phyloP scores from a whole-genome alignment of 2,329 filamentous ascomycete genomes.

The Ustulina deusta region DNA sequence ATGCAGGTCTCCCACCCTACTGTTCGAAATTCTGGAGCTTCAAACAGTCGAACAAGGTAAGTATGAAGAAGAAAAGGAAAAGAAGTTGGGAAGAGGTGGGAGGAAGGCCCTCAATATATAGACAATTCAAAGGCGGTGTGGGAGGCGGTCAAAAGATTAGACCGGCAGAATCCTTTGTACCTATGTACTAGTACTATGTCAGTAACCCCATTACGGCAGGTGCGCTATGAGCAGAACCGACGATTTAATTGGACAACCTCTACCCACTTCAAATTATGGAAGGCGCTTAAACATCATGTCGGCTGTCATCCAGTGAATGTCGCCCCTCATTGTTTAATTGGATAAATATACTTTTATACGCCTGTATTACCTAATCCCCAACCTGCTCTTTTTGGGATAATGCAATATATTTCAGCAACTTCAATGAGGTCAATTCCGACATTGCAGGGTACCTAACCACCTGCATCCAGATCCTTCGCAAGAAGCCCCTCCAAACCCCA shows the following conservation, averaged over 20 bases:
- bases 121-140: slow-evolving; percentile 31
- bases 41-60: slow-evolving; percentile 61
- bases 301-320: too few relatives aligned
- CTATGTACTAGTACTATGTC: too few relatives aligned
- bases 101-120: slow-evolving; percentile 43
- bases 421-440: too few relatives aligned
- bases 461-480: too few relatives aligned
- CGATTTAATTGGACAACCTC: slow-evolving; percentile 12
- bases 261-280: not conserved
- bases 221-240: too few relatives aligned
- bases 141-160: slow-evolving; percentile 24
- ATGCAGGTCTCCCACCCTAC: slow-evolving; percentile 63
- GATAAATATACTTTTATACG: not conserved
- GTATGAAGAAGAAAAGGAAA: slow-evolving; percentile 60
- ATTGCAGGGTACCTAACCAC: too few relatives aligned
- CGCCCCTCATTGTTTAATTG: too few relatives aligned
- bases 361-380: too few relatives aligned
- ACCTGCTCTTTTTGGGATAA: too few relatives aligned
- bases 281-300: too few relatives aligned
- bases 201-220: too few relatives aligned
- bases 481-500: slow-evolving; percentile 5
- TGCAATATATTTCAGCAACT: too few relatives aligned
- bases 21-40: slow-evolving; percentile 59
- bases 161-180: slow-evolving; percentile 39
- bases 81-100: slow-evolving; percentile 40